Evolutionary conservation across 2,329 filamentous ascomycete species (phyloP).

Genomic region (Talaromyces islandicus): DNA sequence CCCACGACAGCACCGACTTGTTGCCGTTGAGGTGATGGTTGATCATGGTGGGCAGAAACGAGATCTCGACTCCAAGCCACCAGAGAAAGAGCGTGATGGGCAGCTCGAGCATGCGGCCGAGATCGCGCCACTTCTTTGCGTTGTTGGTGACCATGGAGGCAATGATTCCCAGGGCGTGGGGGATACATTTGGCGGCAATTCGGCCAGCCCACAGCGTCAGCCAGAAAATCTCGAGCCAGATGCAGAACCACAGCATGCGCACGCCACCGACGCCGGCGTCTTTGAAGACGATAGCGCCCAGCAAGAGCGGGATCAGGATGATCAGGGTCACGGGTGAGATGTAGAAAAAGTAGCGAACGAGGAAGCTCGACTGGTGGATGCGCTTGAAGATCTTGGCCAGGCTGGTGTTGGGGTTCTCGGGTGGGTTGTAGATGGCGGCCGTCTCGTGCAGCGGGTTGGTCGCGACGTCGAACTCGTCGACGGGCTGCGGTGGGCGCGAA

Average conservation of each 20-base stretch:
- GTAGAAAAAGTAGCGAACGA: slow-evolving; percentile 66
- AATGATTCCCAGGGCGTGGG: slow-evolving; percentile 55
- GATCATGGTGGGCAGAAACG: slow-evolving; percentile 76
- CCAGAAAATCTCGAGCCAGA: slow-evolving; percentile 94
- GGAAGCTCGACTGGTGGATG: slow-evolving; percentile 58
- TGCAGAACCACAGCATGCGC: slow-evolving; percentile 79
- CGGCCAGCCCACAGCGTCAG: slow-evolving; percentile 76
- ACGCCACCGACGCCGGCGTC: slow-evolving; percentile 67
- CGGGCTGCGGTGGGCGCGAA: slow-evolving; percentile 48
- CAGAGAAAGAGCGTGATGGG: slow-evolving; percentile 85
- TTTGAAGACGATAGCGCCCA: slow-evolving; percentile 57
- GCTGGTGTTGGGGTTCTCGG: slow-evolving; percentile 55
- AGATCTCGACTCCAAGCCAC: slow-evolving; percentile 80
- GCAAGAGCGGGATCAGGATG: slow-evolving; percentile 61
- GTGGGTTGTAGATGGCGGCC: slow-evolving; percentile 58
- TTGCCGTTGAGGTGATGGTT: slow-evolving; percentile 55
- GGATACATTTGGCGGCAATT: slow-evolving; percentile 60
- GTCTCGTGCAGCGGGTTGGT: slow-evolving; percentile 66
- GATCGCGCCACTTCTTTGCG: slow-evolving; percentile 86
- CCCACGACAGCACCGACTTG: slow-evolving; percentile 58
- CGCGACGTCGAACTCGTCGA: slow-evolving; percentile 62
- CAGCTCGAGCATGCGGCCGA: slow-evolving; percentile 78
- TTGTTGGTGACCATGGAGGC: slow-evolving; percentile 79
- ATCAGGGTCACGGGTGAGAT: slow-evolving; percentile 60
- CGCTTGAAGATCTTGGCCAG: slow-evolving; percentile 61